Base-by-base conservation (phyloP, 352 stramenopile species). In the Globisporangium canariense region DNA sequence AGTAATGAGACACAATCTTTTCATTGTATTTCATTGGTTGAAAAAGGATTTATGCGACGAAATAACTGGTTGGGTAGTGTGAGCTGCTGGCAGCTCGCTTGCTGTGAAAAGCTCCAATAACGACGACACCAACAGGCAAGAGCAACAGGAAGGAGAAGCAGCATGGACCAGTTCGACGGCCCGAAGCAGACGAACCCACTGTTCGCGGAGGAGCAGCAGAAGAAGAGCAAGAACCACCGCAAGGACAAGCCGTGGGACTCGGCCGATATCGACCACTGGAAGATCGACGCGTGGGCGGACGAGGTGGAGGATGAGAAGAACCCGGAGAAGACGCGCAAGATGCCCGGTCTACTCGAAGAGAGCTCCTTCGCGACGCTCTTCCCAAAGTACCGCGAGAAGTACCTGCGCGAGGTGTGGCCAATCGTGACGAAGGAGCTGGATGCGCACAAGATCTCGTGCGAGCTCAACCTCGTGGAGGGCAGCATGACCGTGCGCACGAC, bases 331-430 rank as follows among this genome's bases (percentile, higher is more conserved):
- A 87, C 76, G 66, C 60, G 77, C 60, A 70, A 68, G 49, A 88
- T 93, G 80, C 78, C 80, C 14, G 81, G 86, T 22, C 88, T 99
- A 62, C 80, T 99, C 30, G 97, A 99, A 76, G 98, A 99, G 84
- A 98, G 91, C 47, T 98, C 89, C 58, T 99, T 99, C 77, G 98
- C 97, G 43, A 99, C 97, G 58, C 89, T 99, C 16, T 99, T 99
- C 75, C 98, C 98, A 45, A 98, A 99, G 73, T 99, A 99, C 77
- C 86, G 98, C 46, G 98, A 99, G 78, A 98, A 98, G 68, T 99
- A 99, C 80, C 76, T 99, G 36, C 89, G 97, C 32, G 97, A 99
- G 77, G 87, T 99, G 9, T 99, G 98, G 97, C 97, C 97, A 2
- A 87, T 99, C 38, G 93, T 99, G 63, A 99, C 97, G 34, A 98